Conservation (phyloP, 768 basidiomycete genomes). For the Termitomyces sp. region DNA sequence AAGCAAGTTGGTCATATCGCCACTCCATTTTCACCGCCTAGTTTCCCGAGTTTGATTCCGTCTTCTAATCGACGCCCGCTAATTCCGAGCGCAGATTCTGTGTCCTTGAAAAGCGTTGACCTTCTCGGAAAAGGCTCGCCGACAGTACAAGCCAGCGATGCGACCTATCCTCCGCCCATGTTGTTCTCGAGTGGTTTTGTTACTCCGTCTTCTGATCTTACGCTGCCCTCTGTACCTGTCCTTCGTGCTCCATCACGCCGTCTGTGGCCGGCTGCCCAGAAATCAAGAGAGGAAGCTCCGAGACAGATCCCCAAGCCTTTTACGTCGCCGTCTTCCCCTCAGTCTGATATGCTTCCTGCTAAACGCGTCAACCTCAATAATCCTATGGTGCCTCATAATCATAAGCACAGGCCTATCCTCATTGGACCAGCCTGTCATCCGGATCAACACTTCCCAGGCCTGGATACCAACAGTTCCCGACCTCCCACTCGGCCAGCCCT, state of each 20-base stretch:
- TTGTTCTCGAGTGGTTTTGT: not conserved
- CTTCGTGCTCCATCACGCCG: not conserved
- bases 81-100: not conserved
- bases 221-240: not conserved
- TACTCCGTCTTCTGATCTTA: not conserved
- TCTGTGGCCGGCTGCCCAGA: not conserved
- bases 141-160: not conserved
- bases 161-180: not conserved
- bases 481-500: not conserved
- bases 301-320: not conserved
- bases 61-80: not conserved
- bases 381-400: not conserved
- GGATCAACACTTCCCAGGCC: not conserved
- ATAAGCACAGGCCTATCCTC: not conserved
- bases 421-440: slow-evolving; percentile 1
- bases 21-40: not conserved
- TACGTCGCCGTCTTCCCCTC: not conserved
- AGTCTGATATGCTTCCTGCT: not conserved
- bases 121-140: not conserved
- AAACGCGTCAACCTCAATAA: not conserved
- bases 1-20: not conserved
- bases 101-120: not conserved
- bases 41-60: not conserved
- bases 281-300: not conserved
- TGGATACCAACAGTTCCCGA: not conserved